Evolutionary conservation across 2,329 filamentous ascomycete species (phyloP).

Genomic region (Microcera coccophila): DNA sequence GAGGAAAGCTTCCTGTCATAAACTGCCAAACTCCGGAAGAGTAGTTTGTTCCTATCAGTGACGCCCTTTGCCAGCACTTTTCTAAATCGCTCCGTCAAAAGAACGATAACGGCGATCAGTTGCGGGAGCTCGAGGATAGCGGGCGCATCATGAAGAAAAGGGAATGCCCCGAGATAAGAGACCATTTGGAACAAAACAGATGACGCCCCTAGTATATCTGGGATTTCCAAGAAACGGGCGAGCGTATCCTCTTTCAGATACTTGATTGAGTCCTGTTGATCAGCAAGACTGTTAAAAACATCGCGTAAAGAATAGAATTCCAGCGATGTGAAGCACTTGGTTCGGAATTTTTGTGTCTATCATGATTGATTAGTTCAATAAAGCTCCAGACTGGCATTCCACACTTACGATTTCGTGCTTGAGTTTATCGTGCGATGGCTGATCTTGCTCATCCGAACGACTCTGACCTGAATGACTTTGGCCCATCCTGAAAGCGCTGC

Average conservation of each 20-base stretch:
- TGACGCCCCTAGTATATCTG: slow-evolving; percentile 63
- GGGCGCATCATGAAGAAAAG: slow-evolving; percentile 67
- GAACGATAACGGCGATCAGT: slow-evolving; percentile 67
- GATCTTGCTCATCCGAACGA: no score
- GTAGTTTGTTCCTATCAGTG: slow-evolving; percentile 56
- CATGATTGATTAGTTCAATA: slow-evolving; percentile 8
- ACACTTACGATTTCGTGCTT: slow-evolving; percentile 47
- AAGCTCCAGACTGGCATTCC: background rate
- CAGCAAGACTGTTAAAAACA: slow-evolving; percentile 67
- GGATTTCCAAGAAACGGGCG: slow-evolving; percentile 68
- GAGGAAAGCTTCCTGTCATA: slow-evolving; percentile 56
- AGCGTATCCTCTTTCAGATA: slow-evolving; percentile 68
- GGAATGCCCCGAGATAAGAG: slow-evolving; percentile 68
- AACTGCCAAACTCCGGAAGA: slow-evolving; percentile 70
- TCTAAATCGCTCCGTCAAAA: slow-evolving; percentile 67
- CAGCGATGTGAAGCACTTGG: slow-evolving; percentile 66
- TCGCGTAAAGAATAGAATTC: slow-evolving; percentile 72
- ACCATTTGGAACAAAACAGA: slow-evolving; percentile 68
- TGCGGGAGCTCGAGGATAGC: slow-evolving; percentile 66
- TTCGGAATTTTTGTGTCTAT: slow-evolving; percentile 61
- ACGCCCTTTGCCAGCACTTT: slow-evolving; percentile 58
- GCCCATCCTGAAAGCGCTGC: slow-evolving; percentile 42
- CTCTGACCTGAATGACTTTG: slow-evolving; percentile 48
- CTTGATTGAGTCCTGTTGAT: slow-evolving; percentile 56
- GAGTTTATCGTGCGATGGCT: slow-evolving; percentile 50